Evolutionary conservation across 2,329 filamentous ascomycete genomes (phyloP).

Genomic region (Drechslerella stenobrocha): DNA sequence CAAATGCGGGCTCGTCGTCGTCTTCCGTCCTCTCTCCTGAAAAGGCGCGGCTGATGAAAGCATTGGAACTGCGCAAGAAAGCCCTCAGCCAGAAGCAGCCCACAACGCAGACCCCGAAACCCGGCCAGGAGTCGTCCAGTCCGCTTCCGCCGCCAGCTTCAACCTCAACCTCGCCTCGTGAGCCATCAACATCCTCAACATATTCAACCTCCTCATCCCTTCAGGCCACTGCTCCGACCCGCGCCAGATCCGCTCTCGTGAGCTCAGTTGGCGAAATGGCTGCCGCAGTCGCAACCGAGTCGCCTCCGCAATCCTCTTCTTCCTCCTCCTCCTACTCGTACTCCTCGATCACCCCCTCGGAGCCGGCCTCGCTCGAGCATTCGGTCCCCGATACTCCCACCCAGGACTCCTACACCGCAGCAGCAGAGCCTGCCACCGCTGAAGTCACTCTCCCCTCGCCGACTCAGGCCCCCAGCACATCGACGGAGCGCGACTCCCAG

Average conservation of each 20-base stretch:
- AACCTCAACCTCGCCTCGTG: neutral
- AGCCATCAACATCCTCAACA: neutral
- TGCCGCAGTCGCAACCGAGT: constrained; percentile 20
- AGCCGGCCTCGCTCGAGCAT: constrained; percentile 41
- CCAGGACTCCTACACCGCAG: constrained; percentile 36
- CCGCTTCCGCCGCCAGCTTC: constrained; percentile 1
- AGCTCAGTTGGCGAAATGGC: constrained; percentile 40
- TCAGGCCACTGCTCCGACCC: neutral
- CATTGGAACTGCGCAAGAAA: constrained; percentile 83
- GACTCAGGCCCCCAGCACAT: constrained; percentile 43
- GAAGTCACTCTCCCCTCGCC: constrained; percentile 44
- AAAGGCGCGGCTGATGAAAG: constrained; percentile 90
- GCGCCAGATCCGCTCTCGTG: constrained; percentile 16
- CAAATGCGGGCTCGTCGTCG: constrained; percentile 57
- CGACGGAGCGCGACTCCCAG: constrained; percentile 44
- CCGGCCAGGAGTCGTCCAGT: constrained; percentile 20
- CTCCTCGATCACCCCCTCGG: constrained; percentile 44
- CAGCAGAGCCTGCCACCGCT: constrained; percentile 21
- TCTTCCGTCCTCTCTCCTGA: constrained; percentile 71
- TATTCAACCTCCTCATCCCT: neutral
- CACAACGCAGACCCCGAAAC: constrained; percentile 42
- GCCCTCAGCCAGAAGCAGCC: constrained; percentile 61
- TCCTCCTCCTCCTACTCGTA: too few species aligned
- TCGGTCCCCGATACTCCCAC: constrained; percentile 47
- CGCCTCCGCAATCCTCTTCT: constrained; percentile 19